These are phyloP conservation scores for Saccharomyces pastorianus DNA, from an alignment of 1,139 yeast genomes.

Conservation along the genomic window DNA sequence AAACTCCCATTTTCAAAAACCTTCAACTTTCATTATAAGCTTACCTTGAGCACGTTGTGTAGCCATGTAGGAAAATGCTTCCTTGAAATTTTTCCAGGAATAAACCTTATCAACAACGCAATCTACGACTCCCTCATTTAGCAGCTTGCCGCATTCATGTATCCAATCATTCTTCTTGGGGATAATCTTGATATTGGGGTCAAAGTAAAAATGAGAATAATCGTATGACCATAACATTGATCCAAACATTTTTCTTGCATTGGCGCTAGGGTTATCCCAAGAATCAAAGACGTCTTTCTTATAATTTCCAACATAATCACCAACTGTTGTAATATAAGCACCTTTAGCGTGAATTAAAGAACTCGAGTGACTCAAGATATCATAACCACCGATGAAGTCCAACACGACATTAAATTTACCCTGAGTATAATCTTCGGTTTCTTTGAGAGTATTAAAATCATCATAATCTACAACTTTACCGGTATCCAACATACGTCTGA, in stretches of 20 bases:
- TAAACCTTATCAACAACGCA: slow-evolving; percentile 46
- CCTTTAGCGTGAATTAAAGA: slow-evolving; percentile 36
- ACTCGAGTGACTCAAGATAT: slow-evolving; percentile 28
- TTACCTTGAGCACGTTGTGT: slow-evolving; percentile 57
- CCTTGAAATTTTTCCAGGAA: slow-evolving; percentile 43
- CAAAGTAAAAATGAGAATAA: slow-evolving; percentile 32
- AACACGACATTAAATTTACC: slow-evolving; percentile 38
- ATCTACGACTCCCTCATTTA: slow-evolving; percentile 37
- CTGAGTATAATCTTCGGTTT: slow-evolving; percentile 25
- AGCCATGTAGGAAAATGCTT: slow-evolving; percentile 45
- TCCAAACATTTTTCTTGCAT: slow-evolving; percentile 35
- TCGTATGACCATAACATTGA: slow-evolving; percentile 30
- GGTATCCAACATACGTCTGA: slow-evolving; percentile 22
- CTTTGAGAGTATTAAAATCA: slow-evolving; percentile 19
- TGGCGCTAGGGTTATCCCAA: slow-evolving; percentile 34
- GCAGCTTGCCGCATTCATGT: slow-evolving; percentile 34
- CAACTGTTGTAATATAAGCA: slow-evolving; percentile 47
- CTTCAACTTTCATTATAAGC: slow-evolving; percentile 40
- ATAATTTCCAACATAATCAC: slow-evolving; percentile 40
- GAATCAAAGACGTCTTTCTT: slow-evolving; percentile 31
- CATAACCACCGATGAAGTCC: slow-evolving; percentile 44
- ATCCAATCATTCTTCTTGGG: slow-evolving; percentile 31
- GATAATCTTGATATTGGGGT: slow-evolving; percentile 25
- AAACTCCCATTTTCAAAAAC: slow-evolving; percentile 20
- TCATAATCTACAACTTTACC: slow-evolving; percentile 25